Conservation (phyloP, 2,329 filamentous ascomycete genomes). For the Basipetospora sp. region DNA sequence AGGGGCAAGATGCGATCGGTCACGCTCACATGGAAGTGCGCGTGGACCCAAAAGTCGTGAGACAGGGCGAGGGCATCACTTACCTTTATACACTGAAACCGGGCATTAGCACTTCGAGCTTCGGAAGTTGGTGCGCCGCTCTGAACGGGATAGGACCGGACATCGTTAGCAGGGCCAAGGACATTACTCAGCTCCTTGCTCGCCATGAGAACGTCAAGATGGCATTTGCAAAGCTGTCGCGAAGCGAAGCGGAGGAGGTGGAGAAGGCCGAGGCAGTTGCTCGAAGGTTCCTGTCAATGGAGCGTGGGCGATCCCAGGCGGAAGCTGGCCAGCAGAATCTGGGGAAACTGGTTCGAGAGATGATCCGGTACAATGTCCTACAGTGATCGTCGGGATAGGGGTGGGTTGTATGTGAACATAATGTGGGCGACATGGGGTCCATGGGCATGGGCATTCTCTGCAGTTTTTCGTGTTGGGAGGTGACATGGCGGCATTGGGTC, state of each 20-base stretch:
- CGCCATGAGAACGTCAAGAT: constrained; percentile 63
- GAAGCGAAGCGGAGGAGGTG: constrained; percentile 50
- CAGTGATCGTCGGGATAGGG: no score
- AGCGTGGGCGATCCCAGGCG: no score
- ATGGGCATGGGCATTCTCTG: no score
- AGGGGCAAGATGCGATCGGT: constrained; percentile 31
- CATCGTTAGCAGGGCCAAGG: constrained; percentile 62
- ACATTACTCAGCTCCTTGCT: constrained; percentile 52
- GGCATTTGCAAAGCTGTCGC: constrained; percentile 53
- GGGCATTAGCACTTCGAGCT: constrained; percentile 65
- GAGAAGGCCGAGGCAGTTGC: constrained; percentile 48
- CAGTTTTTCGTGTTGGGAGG: no score
- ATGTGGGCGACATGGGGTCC: no score
- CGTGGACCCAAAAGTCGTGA: constrained; percentile 35
- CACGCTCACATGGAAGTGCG: constrained; percentile 62
- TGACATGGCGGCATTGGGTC: no score
- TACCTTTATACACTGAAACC: constrained; percentile 57
- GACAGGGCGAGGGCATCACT: constrained; percentile 47
- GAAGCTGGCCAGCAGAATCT: no score
- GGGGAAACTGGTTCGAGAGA: no score
- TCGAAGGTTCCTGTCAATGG: constrained; percentile 36
- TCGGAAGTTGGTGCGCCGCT: constrained; percentile 71
- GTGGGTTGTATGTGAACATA: no score
- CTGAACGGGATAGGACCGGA: constrained; percentile 66
- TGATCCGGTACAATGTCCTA: no score